These are phyloP conservation scores for Coniella lustricola DNA, from an alignment of 2,329 filamentous ascomycete genomes.

Conservation along the genomic window DNA sequence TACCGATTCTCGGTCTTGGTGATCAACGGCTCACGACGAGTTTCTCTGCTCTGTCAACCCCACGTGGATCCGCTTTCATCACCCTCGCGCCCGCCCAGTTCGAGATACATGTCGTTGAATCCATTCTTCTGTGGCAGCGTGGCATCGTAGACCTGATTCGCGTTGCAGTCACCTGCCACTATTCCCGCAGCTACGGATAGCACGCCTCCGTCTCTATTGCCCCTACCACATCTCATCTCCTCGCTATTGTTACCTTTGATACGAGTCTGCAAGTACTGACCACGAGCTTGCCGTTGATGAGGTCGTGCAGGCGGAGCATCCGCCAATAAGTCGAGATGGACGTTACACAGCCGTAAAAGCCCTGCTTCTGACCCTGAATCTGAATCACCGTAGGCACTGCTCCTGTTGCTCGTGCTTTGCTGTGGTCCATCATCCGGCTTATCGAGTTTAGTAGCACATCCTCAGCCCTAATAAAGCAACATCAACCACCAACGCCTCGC, in stretches of 20 bases:
- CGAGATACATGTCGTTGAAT: constrained; percentile 45
- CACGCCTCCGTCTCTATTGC: too few species aligned
- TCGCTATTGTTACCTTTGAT: too few species aligned
- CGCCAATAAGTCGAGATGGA: constrained; percentile 12
- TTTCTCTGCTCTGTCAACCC: constrained; percentile 42
- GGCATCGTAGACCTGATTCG: constrained; percentile 44
- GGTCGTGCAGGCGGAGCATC: constrained; percentile 6
- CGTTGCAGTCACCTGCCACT: constrained; percentile 49
- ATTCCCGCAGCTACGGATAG: constrained; percentile 32
- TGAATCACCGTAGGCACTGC: too few species aligned
- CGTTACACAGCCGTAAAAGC: constrained; percentile 9
- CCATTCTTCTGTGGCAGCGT: constrained; percentile 37
- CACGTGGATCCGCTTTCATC: constrained; percentile 44
- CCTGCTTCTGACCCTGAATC: too few species aligned
- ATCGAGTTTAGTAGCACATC: too few species aligned
- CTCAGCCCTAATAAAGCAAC: constrained; percentile 27
- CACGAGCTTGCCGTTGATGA: constrained; percentile 13
- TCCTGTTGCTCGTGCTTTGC: neutral
- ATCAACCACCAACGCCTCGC: constrained; percentile 48
- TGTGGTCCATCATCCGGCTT: too few species aligned
- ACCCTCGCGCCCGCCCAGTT: constrained; percentile 39
- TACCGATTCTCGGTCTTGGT: too few species aligned
- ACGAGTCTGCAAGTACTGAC: constrained; percentile 24
- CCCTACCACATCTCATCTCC: too few species aligned
- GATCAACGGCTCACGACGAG: constrained; percentile 36